phyloP scores from a whole-genome alignment of 768 basidiomycete species.

The Lactarius pseudohatsudake region DNA sequence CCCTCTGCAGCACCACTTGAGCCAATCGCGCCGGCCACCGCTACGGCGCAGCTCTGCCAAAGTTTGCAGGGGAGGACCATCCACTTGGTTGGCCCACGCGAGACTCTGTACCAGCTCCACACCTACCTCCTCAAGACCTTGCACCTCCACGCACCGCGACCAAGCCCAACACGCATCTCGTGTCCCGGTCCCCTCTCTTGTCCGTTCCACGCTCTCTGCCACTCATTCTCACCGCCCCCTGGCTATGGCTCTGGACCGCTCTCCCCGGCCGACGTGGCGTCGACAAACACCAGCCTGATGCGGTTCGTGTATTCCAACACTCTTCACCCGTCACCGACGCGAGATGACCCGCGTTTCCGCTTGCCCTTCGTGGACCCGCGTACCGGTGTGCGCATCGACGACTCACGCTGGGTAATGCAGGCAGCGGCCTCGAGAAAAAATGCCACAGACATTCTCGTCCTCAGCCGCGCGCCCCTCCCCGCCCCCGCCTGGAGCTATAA shows the following conservation, averaged over 20 bases:
- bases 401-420: constrained; percentile 16
- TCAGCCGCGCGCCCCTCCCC: constrained; percentile 22
- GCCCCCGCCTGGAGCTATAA: constrained; percentile 27
- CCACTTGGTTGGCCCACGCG: constrained; percentile 17
- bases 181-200: constrained; percentile 22
- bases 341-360: background rate
- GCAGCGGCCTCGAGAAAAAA: constrained; percentile 9
- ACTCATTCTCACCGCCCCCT: background rate
- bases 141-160: background rate
- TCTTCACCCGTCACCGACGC: constrained; percentile 8
- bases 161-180: background rate
- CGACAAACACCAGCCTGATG: constrained; percentile 15
- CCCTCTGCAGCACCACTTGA: background rate
- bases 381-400: constrained; percentile 21
- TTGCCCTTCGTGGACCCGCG: constrained; percentile 21
- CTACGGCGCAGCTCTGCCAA: background rate
- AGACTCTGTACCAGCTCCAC: constrained; percentile 21
- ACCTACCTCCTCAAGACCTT: constrained; percentile 13
- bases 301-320: constrained; percentile 22
- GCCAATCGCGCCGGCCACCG: background rate
- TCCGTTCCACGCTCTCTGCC: constrained; percentile 21
- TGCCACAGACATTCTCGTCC: constrained; percentile 7
- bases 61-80: constrained; percentile 14
- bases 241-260: background rate
- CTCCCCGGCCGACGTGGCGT: background rate